Evolutionary conservation across 2,329 filamentous ascomycete genomes (phyloP), one percentile per base, ranked within the genome.

Genomic region (Penicillium frequentans): DNA sequence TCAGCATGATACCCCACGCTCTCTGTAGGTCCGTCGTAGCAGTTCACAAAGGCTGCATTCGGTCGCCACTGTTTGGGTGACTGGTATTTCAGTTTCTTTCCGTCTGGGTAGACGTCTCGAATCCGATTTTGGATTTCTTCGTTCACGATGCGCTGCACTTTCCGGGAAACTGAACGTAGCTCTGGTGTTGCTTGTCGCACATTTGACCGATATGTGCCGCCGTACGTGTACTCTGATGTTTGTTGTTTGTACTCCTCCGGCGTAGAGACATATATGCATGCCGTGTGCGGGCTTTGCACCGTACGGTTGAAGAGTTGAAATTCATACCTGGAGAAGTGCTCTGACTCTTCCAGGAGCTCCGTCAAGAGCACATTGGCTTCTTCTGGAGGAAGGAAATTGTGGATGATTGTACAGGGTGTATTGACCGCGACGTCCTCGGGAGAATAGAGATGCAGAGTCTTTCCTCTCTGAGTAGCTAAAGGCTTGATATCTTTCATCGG

Each of bases 1-100:
- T 99, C 95, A 35, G 90, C 87, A 74, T 99, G 95, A 75, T 91
- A 98, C 31, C 95, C 95, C 0, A 98, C 93, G 59, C 82, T 91
- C 76, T 98, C 86, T 11, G 86, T 81, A 0, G 86, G 88, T 0
- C 93, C 93, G 65, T 88, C 81, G 73, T 99, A 99, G 77, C 91
- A 96, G 73, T 99, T 99, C 16, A 96, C 93, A 68, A 97, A 93
- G 0, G 93, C 91, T 0, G 91, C 91, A 69, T 98, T 98, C 10
- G 93, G 90, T 9, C 79, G 79, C 93, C 93, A 98, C 0, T 82
- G 75, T 0, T 83, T 74, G 0, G 90, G 83, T 0, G 88, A 89
- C 68, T 97, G 93, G 64, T 90, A 87, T 64, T 82, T 87, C 27
- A 97, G 82, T 72, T 93, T 96, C 71, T 84, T 81, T 13, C 87